These are phyloP conservation scores for Leccinum uliginosum DNA, from an alignment of 768 basidiomycete genomes.

Conservation along the genomic window DNA sequence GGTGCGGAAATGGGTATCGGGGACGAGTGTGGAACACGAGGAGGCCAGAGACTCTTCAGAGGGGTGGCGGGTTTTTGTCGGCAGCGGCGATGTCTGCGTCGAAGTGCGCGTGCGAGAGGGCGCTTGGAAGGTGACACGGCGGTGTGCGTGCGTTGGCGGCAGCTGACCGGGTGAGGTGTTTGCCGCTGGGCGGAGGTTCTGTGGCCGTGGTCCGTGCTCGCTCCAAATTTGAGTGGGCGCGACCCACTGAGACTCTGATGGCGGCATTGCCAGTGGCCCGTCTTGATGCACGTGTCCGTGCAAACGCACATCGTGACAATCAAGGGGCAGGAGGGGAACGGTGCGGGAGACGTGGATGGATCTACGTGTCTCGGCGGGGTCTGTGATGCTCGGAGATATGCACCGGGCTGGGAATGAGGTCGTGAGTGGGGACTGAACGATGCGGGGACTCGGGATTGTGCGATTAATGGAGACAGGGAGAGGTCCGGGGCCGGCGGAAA, in stretches of 20 bases:
- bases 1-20: not conserved
- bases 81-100: not conserved
- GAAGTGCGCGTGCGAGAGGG: not conserved
- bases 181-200: not conserved
- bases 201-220: not conserved
- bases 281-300: not conserved
- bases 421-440: not conserved
- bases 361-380: not conserved
- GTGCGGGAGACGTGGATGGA: not conserved
- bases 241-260: not conserved
- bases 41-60: constrained; percentile 1
- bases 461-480: not conserved
- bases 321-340: not conserved
- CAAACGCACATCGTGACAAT: not conserved
- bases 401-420: not conserved
- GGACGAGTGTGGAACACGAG: constrained; percentile 15
- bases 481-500: not conserved
- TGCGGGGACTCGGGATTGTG: not conserved
- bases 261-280: not conserved
- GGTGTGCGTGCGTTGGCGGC: not conserved
- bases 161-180: not conserved
- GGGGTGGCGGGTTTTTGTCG: not conserved
- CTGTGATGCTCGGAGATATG: not conserved
- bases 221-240: not conserved
- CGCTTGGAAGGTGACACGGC: not conserved